A percentile compares a stretch with the other conserved stretches of the same genome.
Evolutionary conservation across 768 basidiomycete species (phyloP).

Genomic region (Ramaria sp.): DNA sequence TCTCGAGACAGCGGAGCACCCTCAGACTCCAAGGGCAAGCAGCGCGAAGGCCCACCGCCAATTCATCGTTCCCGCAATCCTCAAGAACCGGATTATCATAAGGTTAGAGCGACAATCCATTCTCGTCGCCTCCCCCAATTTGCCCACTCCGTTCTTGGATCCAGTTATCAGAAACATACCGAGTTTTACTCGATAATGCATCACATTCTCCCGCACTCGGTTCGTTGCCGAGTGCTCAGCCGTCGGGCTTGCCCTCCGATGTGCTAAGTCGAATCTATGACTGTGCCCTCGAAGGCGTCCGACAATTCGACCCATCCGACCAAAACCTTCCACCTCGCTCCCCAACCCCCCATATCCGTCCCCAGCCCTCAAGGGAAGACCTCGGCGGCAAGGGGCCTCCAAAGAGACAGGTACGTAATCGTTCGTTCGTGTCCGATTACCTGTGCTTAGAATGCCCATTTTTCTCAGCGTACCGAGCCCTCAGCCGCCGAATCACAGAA

Average conservation of each 20-base stretch:
- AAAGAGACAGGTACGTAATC: background rate
- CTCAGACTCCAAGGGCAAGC: slow-evolving; percentile 1
- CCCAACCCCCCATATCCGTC: background rate
- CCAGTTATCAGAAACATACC: slow-evolving; percentile 7
- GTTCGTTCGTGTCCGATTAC: background rate
- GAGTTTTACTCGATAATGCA: slow-evolving; percentile 2
- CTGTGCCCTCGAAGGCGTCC: slow-evolving; percentile 1
- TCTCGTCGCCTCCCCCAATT: background rate
- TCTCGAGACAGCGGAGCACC: background rate
- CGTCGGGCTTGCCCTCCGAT: background rate
- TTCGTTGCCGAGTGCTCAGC: background rate
- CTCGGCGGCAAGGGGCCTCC: background rate
- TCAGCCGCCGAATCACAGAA: slow-evolving; percentile 49
- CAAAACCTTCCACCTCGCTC: background rate
- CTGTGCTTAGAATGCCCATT: background rate
- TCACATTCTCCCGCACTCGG: background rate
- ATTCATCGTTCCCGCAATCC: background rate
- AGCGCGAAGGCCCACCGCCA: background rate
- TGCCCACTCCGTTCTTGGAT: background rate
- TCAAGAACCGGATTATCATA: slow-evolving; percentile 5
- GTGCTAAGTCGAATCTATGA: background rate
- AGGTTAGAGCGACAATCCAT: slow-evolving; percentile 1
- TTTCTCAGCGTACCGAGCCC: slow-evolving; percentile 24
- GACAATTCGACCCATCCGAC: slow-evolving; percentile 1
- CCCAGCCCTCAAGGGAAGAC: background rate